Evolutionary conservation across 768 basidiomycete species (phyloP).

Genomic region (Suillus luteus): DNA sequence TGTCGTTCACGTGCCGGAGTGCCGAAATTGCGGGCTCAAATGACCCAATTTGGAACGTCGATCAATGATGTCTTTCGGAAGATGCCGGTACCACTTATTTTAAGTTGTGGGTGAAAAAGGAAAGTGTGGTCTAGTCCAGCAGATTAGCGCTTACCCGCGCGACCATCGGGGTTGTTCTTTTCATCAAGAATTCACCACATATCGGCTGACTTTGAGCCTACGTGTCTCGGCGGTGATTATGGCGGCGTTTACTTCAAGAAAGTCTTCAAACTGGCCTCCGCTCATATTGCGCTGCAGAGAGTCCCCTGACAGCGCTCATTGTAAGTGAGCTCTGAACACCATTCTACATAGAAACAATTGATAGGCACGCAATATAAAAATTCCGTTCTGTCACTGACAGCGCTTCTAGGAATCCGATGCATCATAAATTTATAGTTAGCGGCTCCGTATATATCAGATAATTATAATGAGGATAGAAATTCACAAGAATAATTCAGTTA

Average conservation of each 20-base stretch:
- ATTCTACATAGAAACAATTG: background rate
- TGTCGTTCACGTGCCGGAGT: slow-evolving; percentile 32
- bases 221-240: slow-evolving; percentile 8
- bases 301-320: background rate
- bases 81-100: slow-evolving; percentile 5
- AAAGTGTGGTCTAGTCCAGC: slow-evolving; percentile 29
- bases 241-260: slow-evolving; percentile 4
- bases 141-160: slow-evolving; percentile 2
- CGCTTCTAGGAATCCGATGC: background rate
- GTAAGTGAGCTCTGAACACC: too few relatives aligned
- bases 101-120: slow-evolving; percentile 24
- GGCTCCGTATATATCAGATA: background rate
- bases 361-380: slow-evolving; percentile 3
- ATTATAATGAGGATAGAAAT: background rate
- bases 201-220: slow-evolving; percentile 2
- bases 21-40: slow-evolving; percentile 24
- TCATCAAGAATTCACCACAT: slow-evolving; percentile 7
- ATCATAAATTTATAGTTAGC: background rate
- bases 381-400: background rate
- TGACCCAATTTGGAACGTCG: slow-evolving; percentile 18
- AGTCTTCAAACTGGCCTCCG: background rate
- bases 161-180: slow-evolving; percentile 6
- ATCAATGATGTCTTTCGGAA: slow-evolving; percentile 7
- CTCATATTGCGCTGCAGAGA: background rate
- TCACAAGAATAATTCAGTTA: background rate